phyloP scores from a whole-genome alignment of 495 filamentous ascomycete genomes.

The Monascus purpureus region DNA sequence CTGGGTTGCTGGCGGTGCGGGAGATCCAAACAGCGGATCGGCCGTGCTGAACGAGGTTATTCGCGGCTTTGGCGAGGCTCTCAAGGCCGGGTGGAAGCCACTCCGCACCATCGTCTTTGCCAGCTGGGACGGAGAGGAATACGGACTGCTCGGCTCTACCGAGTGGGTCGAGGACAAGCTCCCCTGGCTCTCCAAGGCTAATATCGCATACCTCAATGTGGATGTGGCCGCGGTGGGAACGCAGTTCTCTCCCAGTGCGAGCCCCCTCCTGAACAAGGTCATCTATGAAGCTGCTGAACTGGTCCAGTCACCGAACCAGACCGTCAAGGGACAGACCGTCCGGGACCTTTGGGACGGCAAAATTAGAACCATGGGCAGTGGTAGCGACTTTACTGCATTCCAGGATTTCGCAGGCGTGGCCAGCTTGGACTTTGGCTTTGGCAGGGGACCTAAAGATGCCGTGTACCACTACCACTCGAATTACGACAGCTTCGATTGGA shows the following conservation, averaged over 20 bases:
- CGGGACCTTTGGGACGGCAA: conserved; percentile 43
- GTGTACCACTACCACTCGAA: conserved; percentile 71
- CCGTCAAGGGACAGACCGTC: conserved; percentile 49
- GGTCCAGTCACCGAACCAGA: conserved; percentile 68
- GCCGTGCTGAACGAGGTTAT: conserved; percentile 81
- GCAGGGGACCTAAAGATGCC: conserved; percentile 22
- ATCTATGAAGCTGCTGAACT: conserved; percentile 54
- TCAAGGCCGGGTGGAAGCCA: conserved; percentile 70
- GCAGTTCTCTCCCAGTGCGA: conserved; percentile 30
- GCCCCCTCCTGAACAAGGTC: conserved; percentile 66
- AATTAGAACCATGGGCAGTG: conserved; percentile 56
- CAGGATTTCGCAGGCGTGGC: conserved; percentile 59
- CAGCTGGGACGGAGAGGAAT: conserved; percentile 68
- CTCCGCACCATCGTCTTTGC: conserved; percentile 67
- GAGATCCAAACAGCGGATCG: conserved; percentile 77
- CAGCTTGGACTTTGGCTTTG: conserved; percentile 48
- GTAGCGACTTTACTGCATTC: conserved; percentile 64
- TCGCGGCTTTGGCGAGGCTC: conserved; percentile 64
- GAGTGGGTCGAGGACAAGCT: conserved; percentile 76
- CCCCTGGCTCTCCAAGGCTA: conserved; percentile 64
- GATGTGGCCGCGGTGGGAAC: conserved; percentile 47
- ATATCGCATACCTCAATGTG: conserved; percentile 62
- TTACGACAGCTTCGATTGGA: conserved; percentile 65
- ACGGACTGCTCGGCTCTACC: conserved; percentile 54
- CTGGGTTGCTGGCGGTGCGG: conserved; percentile 81